Conservation (phyloP, 1,139 yeast genomes). For the Torulaspora pretoriensis region DNA sequence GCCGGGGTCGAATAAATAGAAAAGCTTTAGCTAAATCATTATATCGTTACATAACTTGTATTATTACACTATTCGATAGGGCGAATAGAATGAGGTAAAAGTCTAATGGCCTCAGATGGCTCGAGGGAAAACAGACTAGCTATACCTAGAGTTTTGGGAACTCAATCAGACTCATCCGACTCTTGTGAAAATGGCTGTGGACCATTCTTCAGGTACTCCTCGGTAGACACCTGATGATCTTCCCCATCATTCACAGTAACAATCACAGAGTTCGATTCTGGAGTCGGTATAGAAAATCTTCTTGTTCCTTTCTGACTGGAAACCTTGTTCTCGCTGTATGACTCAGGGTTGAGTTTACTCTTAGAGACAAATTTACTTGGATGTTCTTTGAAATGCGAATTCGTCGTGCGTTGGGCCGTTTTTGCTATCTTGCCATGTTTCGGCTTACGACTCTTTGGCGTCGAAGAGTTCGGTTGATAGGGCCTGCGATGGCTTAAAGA, state of each 20-base stretch:
- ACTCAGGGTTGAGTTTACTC: slow-evolving; percentile 1
- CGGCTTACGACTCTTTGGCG: slow-evolving; percentile 8
- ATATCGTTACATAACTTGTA: slow-evolving; percentile 5
- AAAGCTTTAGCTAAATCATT: slow-evolving; percentile 2
- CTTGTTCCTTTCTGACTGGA: slow-evolving; percentile 1
- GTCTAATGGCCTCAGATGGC: not conserved
- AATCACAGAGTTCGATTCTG: slow-evolving; percentile 16
- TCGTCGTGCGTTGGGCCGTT: slow-evolving; percentile 9
- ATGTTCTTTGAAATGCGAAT: slow-evolving; percentile 5
- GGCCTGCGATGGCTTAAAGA: slow-evolving; percentile 29
- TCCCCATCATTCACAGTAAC: slow-evolving; percentile 4
- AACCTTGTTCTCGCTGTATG: slow-evolving; percentile 2
- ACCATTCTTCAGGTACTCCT: slow-evolving; percentile 4
- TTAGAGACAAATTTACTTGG: not conserved
- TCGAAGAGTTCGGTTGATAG: slow-evolving; percentile 8
- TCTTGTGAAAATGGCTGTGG: slow-evolving; percentile 3
- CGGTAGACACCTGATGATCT: not conserved
- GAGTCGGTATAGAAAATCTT: slow-evolving; percentile 17
- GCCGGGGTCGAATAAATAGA: slow-evolving; percentile 12
- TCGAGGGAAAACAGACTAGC: not conserved
- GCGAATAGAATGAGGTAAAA: slow-evolving; percentile 1
- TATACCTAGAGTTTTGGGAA: too few relatives aligned
- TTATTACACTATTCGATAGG: slow-evolving; percentile 3
- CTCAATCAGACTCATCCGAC: slow-evolving; percentile 6
- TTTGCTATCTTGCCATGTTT: slow-evolving; percentile 12